A percentile compares a stretch with the other conserved stretches of the same genome.
phyloP scores from a whole-genome alignment of 1,139 yeast species.

The Kodamaea alishanica region DNA sequence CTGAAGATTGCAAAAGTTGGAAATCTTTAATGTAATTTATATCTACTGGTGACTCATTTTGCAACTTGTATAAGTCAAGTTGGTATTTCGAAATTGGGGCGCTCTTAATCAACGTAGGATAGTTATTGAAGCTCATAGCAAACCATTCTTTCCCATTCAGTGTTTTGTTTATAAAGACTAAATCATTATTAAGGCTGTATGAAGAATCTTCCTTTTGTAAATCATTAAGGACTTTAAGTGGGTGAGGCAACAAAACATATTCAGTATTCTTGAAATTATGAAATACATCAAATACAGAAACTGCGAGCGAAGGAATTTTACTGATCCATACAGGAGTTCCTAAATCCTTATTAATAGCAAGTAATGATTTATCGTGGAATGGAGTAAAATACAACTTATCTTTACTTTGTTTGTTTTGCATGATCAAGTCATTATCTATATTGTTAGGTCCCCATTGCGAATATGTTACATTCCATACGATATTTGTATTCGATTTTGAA shows the following conservation, averaged over 20 bases:
- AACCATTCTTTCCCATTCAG: slow-evolving; percentile 68
- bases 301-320: slow-evolving; percentile 61
- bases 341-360: slow-evolving; percentile 61
- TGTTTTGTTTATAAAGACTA: slow-evolving; percentile 64
- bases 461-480: slow-evolving; percentile 83
- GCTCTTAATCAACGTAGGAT: slow-evolving; percentile 75
- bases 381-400: slow-evolving; percentile 84
- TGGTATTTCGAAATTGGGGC: slow-evolving; percentile 70
- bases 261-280: slow-evolving; percentile 27
- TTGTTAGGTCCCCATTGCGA: slow-evolving; percentile 93
- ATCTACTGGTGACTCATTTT: slow-evolving; percentile 13
- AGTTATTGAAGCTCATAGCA: slow-evolving; percentile 75
- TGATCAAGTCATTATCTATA: slow-evolving; percentile 65
- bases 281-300: slow-evolving; percentile 71
- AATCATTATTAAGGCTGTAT: slow-evolving; percentile 27
- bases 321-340: slow-evolving; percentile 81
- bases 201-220: slow-evolving; percentile 26
- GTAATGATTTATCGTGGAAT: slow-evolving; percentile 66
- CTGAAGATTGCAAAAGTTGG: slow-evolving; percentile 13
- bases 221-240: slow-evolving; percentile 44
- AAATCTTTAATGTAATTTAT: slow-evolving; percentile 18
- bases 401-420: slow-evolving; percentile 47
- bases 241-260: slow-evolving; percentile 62
- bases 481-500: slow-evolving; percentile 55
- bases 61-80: slow-evolving; percentile 28